Conservation (phyloP, 176 grass and related monocot species). For the Juncus inflexus region DNA sequence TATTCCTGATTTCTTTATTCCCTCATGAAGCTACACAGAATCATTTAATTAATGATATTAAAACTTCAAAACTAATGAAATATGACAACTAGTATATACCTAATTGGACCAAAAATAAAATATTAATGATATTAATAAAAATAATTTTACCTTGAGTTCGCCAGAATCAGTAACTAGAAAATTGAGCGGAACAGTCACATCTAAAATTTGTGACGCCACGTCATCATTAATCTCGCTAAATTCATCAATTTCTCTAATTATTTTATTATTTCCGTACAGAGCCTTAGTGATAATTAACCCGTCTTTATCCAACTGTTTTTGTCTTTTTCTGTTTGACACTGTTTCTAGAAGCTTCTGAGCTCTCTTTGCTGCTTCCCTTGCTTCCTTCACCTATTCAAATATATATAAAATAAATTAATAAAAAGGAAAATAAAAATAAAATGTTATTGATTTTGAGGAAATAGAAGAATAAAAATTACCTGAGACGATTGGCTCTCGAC, state of each 20-base stretch:
- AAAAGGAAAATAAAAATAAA: background rate
- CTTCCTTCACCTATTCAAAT: slow-evolving; percentile 57
- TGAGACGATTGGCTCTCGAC: slow-evolving; percentile 57
- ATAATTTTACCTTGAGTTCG: slow-evolving; percentile 72
- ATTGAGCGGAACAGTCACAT: slow-evolving; percentile 86
- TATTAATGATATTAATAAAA: slow-evolving; percentile 16
- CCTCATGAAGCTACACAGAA: slow-evolving; percentile 71
- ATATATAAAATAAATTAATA: slow-evolving; percentile 13
- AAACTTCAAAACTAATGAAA: too few species aligned
- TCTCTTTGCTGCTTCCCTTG: slow-evolving; percentile 73
- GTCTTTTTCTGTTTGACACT: slow-evolving; percentile 85
- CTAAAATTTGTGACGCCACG: slow-evolving; percentile 68
- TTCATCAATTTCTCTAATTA: slow-evolving; percentile 43
- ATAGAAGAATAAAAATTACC: slow-evolving; percentile 43
- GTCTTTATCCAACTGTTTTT: slow-evolving; percentile 61
- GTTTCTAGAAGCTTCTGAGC: slow-evolving; percentile 77
- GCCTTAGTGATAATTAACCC: slow-evolving; percentile 85
- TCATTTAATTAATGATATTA: background rate
- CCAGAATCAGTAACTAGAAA: slow-evolving; percentile 78
- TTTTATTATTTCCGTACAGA: slow-evolving; percentile 54
- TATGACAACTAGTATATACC: too few species aligned
- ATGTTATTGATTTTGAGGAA: slow-evolving; percentile 9
- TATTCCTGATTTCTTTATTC: slow-evolving; percentile 97
- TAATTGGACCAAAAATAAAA: background rate
- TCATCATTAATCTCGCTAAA: slow-evolving; percentile 51